Conservation (phyloP, 2,329 filamentous ascomycete species). For the Pyricularia sp. region DNA sequence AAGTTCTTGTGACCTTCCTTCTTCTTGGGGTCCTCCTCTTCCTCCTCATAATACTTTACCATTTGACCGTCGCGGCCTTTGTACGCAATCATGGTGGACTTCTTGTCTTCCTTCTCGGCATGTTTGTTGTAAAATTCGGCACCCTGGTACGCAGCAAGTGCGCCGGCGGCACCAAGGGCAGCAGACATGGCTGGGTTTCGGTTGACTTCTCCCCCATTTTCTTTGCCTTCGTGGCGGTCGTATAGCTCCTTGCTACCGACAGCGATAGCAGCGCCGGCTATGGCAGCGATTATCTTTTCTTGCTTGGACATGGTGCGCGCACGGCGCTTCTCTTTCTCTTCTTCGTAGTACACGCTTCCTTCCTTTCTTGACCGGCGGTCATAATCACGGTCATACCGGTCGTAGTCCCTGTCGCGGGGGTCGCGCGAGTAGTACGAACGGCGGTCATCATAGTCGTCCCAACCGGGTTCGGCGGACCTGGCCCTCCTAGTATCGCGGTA, state of each 20-base stretch:
- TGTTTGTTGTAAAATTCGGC: conserved; percentile 55
- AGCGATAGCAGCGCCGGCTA: conserved; percentile 54
- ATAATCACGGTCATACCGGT: conserved; percentile 32
- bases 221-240: conserved; percentile 50
- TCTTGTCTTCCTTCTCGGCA: conserved; percentile 43
- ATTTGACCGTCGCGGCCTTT: conserved; percentile 43
- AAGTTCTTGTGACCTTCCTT: conserved; percentile 57
- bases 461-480: conserved; percentile 54
- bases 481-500: conserved; percentile 44
- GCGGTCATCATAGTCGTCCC: conserved; percentile 47
- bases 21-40: conserved; percentile 37
- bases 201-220: conserved; percentile 37
- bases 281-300: conserved; percentile 57
- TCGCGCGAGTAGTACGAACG: conserved; percentile 21
- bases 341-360: conserved; percentile 39
- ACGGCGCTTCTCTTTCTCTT: conserved; percentile 47
- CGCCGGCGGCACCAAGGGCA: conserved; percentile 54
- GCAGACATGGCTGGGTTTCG: conserved; percentile 51
- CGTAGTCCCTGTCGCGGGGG: conserved; percentile 33
- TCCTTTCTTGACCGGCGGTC: conserved; percentile 41
- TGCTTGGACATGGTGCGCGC: conserved; percentile 49
- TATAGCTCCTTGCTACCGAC: conserved; percentile 58
- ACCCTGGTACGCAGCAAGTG: conserved; percentile 54
- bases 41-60: conserved; percentile 46
- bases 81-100: conserved; percentile 43